These are phyloP conservation scores for Rhodotorula sp. DNA, from an alignment of 1,284 basidiomycete genomes.

Conservation along the genomic window DNA sequence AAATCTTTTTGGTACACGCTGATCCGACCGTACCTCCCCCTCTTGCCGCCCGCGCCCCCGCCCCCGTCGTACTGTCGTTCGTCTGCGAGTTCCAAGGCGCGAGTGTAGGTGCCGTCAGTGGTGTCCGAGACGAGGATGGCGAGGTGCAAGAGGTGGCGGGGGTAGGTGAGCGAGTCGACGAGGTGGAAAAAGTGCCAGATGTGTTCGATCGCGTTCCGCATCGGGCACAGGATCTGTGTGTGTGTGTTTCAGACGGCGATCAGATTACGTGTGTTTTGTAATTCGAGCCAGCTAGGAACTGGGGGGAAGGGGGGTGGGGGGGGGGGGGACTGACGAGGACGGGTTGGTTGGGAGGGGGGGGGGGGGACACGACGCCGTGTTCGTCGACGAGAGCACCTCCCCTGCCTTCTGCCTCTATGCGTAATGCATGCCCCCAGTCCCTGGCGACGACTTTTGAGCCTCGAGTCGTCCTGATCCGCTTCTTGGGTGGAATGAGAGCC, in stretches of 20 bases:
- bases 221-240: slow-evolving; percentile 30
- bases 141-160: slow-evolving; percentile 27
- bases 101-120: slow-evolving; percentile 25
- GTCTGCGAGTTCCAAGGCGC: slow-evolving; percentile 34
- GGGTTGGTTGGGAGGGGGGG: background rate
- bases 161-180: slow-evolving; percentile 28
- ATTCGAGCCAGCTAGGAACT: no score
- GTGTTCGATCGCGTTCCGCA: slow-evolving; percentile 37
- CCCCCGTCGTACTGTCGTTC: slow-evolving; percentile 32
- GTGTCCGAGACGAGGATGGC: slow-evolving; percentile 34
- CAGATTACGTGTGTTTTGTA: background rate
- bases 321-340: slow-evolving; percentile 8
- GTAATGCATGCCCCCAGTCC: background rate
- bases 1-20: slow-evolving; percentile 26
- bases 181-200: slow-evolving; percentile 39
- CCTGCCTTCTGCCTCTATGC: background rate
- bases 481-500: background rate
- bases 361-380: background rate
- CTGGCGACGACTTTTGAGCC: slow-evolving; percentile 14
- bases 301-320: no score
- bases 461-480: background rate
- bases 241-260: no score
- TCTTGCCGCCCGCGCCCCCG: no score
- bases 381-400: background rate
- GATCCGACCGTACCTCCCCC: slow-evolving; percentile 10